Evolutionary conservation across 2,329 filamentous ascomycete genomes (phyloP), one percentile per base, ranked within the genome.

Genomic region (Mollisiaceae sp.): DNA sequence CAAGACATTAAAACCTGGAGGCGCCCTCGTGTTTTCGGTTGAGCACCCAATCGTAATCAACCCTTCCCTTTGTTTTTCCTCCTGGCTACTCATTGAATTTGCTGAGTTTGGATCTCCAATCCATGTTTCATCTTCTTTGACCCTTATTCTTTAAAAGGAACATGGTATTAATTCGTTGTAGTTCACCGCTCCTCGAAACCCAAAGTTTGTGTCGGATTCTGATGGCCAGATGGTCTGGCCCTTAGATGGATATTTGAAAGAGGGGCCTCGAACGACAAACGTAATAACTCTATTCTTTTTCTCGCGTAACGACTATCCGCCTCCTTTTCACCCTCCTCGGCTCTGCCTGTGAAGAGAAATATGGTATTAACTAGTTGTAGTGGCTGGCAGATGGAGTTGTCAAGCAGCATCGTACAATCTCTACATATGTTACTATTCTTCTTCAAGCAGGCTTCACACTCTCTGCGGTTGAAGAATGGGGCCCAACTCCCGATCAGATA

Each of bases 1-100:
- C 81, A 85, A 85, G 69, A 82, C 94, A 24, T 85, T 98, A 27
- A 94, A 94, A 78, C 92, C 93, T 0, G 94, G 98, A 76, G 86
- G 86, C 62, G 92, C 93, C 2, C 96, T 99, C 75, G 88, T 98
- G 9, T 83, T 82, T 69, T 80, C 80, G 0, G 77, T 82, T 47
- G 82, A 83, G 69, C 82, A 84, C 65, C 81, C 82, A 0, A 77
- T 83, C 58, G n/a, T n/a, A n/a, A n/a, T n/a, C n/a, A n/a, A n/a
- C n/a, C n/a, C n/a, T n/a, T n/a, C n/a, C n/a, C n/a, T n/a, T n/a
- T n/a, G n/a, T n/a, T n/a, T n/a, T n/a, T n/a, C n/a, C n/a, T n/a
- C n/a, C n/a, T n/a, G n/a, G n/a, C n/a, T n/a, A n/a, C n/a, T n/a
- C n/a, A n/a, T n/a, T n/a, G n/a, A n/a, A n/a, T n/a, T n/a, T n/a